Evolutionary conservation across 768 basidiomycete species (phyloP).

Genomic region (Rhizopogon vesiculosus): DNA sequence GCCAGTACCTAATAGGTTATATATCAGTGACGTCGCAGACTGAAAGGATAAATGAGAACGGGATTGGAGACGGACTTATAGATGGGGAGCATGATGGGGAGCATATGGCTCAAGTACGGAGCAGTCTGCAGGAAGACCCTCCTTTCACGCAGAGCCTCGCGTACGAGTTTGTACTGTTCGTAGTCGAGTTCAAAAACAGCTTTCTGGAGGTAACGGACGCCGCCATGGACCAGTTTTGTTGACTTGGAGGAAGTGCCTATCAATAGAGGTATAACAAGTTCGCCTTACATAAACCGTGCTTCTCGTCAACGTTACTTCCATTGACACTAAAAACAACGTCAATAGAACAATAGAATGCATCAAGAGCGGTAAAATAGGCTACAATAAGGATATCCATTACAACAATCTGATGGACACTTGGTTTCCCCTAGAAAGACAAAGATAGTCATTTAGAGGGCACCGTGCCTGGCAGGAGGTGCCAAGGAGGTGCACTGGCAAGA

Average conservation of each 20-base stretch:
- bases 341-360: too few species aligned
- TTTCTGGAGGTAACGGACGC: conserved; percentile 96
- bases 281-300: too few species aligned
- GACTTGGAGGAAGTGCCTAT: conserved; percentile 94
- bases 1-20: conserved; percentile 62
- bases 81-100: conserved; percentile 96
- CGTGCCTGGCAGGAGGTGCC: too few species aligned
- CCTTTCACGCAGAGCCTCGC: conserved; percentile 92
- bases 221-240: conserved; percentile 97
- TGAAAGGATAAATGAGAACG: neutral
- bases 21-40: conserved; percentile 1
- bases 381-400: too few species aligned
- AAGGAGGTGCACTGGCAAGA: too few species aligned
- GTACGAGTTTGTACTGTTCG: conserved; percentile 93
- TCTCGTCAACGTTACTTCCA: too few species aligned
- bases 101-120: conserved; percentile 86
- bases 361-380: too few species aligned
- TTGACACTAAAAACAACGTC: too few species aligned
- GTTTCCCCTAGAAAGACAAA: too few species aligned
- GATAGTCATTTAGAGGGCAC: too few species aligned
- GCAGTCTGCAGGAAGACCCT: conserved; percentile 93
- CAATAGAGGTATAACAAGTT: neutral
- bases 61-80: conserved; percentile 62
- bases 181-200: conserved; percentile 95
- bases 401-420: too few species aligned